A percentile compares a stretch with the other conserved stretches of the same genome.
Evolutionary conservation across 2,329 filamentous ascomycete species (phyloP).

Genomic region (Sporothrix inflata): DNA sequence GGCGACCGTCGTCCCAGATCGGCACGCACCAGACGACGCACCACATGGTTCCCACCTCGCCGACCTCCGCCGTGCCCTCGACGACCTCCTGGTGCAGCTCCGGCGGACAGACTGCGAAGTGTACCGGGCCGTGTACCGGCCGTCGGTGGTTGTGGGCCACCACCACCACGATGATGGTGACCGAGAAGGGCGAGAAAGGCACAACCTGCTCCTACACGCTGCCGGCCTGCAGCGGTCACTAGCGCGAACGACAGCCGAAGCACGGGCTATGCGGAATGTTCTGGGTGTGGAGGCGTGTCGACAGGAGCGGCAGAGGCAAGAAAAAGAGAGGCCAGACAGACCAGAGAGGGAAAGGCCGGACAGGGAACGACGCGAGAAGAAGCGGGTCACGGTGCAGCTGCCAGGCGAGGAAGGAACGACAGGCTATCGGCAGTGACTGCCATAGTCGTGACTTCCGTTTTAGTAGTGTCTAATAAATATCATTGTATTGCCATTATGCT

Average conservation of each 20-base stretch:
- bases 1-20: background rate
- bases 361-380: background rate
- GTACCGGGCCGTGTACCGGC: constrained; percentile 24
- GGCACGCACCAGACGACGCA: background rate
- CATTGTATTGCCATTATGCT: background rate
- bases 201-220: background rate
- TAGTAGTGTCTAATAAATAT: background rate
- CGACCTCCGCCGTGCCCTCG: constrained; percentile 7
- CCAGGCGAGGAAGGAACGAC: background rate
- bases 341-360: background rate
- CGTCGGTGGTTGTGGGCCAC: background rate
- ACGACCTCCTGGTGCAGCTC: constrained; percentile 28
- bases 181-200: background rate
- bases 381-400: background rate
- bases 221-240: constrained; percentile 19
- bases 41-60: background rate
- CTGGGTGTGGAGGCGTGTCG: background rate
- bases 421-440: background rate
- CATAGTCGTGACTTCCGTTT: background rate
- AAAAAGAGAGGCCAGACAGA: background rate
- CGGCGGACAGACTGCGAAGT: constrained; percentile 26
- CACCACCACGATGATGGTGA: background rate
- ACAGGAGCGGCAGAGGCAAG: background rate
- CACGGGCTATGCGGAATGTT: background rate
- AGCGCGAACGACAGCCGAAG: constrained; percentile 14